Percentiles rank a stretch among this genome's conserved stretches.
Evolutionary conservation across 371 early-diverging fungal species (phyloP).

Genomic region (Mucor circinelloides): DNA sequence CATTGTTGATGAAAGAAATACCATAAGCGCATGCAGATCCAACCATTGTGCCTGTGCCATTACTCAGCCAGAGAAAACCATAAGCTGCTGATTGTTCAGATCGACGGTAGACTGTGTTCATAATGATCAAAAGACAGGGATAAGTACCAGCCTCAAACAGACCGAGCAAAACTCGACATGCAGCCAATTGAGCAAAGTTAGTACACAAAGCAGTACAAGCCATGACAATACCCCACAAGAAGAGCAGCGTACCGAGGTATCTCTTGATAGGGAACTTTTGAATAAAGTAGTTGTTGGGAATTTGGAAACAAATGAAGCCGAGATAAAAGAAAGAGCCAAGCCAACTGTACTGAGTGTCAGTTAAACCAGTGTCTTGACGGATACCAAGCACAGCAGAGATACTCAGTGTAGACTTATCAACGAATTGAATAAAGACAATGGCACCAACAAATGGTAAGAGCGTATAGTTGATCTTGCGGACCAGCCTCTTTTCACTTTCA

Average conservation of each 20-base stretch:
- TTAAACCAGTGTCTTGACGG: slow-evolving; percentile 23
- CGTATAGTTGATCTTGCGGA: slow-evolving; percentile 31
- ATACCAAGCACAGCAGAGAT: slow-evolving; percentile 36
- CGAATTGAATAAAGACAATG: slow-evolving; percentile 37
- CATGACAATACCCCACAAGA: slow-evolving; percentile 40
- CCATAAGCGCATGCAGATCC: slow-evolving; percentile 23
- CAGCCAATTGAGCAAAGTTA: slow-evolving; percentile 33
- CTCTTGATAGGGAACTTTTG: slow-evolving; percentile 33
- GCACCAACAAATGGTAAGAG: slow-evolving; percentile 31
- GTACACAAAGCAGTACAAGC: slow-evolving; percentile 23
- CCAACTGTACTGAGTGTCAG: slow-evolving; percentile 29
- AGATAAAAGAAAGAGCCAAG: slow-evolving; percentile 36
- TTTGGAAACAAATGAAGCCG: slow-evolving; percentile 35
- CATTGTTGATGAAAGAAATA: slow-evolving; percentile 25
- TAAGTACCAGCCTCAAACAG: slow-evolving; percentile 36
- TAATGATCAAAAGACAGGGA: slow-evolving; percentile 29
- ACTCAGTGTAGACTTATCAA: slow-evolving; percentile 36
- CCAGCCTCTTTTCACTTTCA: slow-evolving; percentile 31
- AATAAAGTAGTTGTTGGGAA: slow-evolving; percentile 33
- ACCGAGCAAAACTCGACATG: slow-evolving; percentile 31
- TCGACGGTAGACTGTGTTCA: slow-evolving; percentile 37
- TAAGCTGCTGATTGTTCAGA: slow-evolving; percentile 32
- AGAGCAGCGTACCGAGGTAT: slow-evolving; percentile 29
- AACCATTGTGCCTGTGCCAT: slow-evolving; percentile 28
- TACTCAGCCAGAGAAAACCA: slow-evolving; percentile 15